phyloP scores from a whole-genome alignment of 306 rosid genomes.

The Canavalia ensiformis region DNA sequence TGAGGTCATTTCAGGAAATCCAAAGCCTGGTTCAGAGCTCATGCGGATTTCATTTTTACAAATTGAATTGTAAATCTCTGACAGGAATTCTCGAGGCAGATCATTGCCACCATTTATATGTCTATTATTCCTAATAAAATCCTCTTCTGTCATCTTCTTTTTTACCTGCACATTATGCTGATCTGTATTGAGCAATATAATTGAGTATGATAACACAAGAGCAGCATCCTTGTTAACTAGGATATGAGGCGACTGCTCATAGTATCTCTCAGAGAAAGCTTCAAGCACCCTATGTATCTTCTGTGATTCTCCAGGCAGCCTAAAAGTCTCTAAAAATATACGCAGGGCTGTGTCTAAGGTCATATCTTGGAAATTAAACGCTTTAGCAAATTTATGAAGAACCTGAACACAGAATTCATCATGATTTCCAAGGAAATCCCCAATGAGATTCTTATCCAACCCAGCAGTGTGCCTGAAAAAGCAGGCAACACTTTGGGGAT shows the following conservation, averaged over 20 bases:
- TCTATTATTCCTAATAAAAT: conserved; percentile 85
- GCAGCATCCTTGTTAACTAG: conserved; percentile 92
- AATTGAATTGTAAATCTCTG: conserved; percentile 82
- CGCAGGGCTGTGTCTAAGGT: conserved; percentile 87
- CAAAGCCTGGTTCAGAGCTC: conserved; percentile 78
- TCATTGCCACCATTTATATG: conserved; percentile 84
- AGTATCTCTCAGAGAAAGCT: conserved; percentile 94
- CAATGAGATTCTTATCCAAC: conserved; percentile 88
- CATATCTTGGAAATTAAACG: conserved; percentile 91
- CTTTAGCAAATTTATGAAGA: conserved; percentile 86
- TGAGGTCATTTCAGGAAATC: conserved; percentile 87
- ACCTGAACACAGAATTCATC: conserved; percentile 89
- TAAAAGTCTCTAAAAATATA: conserved; percentile 78
- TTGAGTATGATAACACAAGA: conserved; percentile 80
- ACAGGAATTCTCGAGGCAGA: conserved; percentile 79
- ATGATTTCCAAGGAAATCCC: conserved; percentile 90
- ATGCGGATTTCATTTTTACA: conserved; percentile 90
- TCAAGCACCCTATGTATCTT: conserved; percentile 94
- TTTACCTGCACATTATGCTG: conserved; percentile 89
- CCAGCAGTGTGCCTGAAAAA: conserved; percentile 89
- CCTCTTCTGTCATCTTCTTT: conserved; percentile 95
- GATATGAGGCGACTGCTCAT: conserved; percentile 82
- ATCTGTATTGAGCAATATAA: conserved; percentile 94
- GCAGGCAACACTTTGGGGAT: conserved; percentile 92
- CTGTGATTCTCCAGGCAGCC: conserved; percentile 94